These are phyloP conservation scores for Aspergillus cejpii DNA, from an alignment of 2,329 filamentous ascomycete species.

Conservation along the genomic window DNA sequence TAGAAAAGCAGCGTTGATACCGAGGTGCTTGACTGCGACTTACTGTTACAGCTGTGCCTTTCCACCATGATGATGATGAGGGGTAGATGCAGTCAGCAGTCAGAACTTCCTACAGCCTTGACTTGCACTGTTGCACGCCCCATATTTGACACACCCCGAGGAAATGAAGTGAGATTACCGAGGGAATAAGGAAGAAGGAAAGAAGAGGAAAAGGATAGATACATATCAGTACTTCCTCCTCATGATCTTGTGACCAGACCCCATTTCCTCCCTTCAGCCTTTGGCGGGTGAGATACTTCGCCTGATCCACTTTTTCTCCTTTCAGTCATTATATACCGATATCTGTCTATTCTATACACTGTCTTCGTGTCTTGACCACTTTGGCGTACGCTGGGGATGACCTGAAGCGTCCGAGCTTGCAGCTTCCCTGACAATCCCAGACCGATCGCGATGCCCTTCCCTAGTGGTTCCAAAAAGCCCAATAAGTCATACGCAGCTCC, in stretches of 20 bases:
- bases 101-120: too few relatives aligned
- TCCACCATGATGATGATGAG: too few relatives aligned
- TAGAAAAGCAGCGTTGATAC: too few relatives aligned
- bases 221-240: neutral
- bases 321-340: constrained; percentile 3
- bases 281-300: neutral
- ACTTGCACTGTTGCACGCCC: too few relatives aligned
- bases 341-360: constrained; percentile 3
- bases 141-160: too few relatives aligned
- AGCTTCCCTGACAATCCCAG: constrained; percentile 1
- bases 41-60: too few relatives aligned
- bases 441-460: constrained; percentile 26
- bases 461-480: constrained; percentile 23
- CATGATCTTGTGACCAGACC: neutral
- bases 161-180: neutral
- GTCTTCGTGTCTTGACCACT: constrained; percentile 9
- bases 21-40: too few relatives aligned
- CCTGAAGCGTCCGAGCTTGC: constrained; percentile 5
- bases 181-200: constrained; percentile 4
- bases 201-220: constrained; percentile 3
- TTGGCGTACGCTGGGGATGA: constrained; percentile 5
- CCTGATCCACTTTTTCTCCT: neutral
- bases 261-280: neutral
- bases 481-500: constrained; percentile 23
- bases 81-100: too few relatives aligned